A percentile compares a stretch with the other conserved stretches of the same genome.
Evolutionary conservation across 2,329 filamentous ascomycete species (phyloP).

Genomic region (Cytospora piceicola): DNA sequence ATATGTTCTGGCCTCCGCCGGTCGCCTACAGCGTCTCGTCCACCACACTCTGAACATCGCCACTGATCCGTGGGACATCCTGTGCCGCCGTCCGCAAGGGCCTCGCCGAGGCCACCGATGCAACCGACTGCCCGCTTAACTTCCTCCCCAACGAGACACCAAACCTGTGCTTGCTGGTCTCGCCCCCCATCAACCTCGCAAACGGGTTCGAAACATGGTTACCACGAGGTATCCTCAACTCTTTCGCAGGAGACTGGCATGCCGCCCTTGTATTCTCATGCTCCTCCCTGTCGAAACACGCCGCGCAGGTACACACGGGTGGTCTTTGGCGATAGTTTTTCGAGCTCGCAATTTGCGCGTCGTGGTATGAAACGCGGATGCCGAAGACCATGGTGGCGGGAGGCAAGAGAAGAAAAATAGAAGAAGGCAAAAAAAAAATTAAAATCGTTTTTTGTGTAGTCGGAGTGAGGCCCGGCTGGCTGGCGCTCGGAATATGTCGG

Average conservation of each 20-base stretch:
- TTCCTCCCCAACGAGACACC: slow-evolving; percentile 11
- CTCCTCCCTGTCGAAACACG: slow-evolving; percentile 23
- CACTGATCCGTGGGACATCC: background rate
- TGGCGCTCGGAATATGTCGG: slow-evolving; percentile 12
- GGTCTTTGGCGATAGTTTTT: slow-evolving; percentile 12
- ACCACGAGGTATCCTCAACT: background rate
- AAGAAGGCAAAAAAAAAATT: too few relatives aligned
- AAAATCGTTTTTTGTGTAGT: background rate
- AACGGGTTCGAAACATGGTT: slow-evolving; percentile 3
- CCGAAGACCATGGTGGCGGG: slow-evolving; percentile 24
- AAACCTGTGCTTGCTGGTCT: background rate
- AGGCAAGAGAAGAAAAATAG: background rate
- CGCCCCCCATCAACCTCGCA: background rate
- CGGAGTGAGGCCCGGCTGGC: background rate
- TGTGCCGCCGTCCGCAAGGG: slow-evolving; percentile 17
- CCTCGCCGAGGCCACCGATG: slow-evolving; percentile 18
- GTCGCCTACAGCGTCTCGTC: background rate
- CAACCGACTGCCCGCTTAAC: slow-evolving; percentile 18
- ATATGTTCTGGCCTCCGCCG: background rate
- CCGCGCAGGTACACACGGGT: slow-evolving; percentile 25
- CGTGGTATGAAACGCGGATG: slow-evolving; percentile 26
- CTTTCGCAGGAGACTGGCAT: slow-evolving; percentile 21
- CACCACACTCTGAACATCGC: background rate
- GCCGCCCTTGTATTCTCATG: slow-evolving; percentile 9
- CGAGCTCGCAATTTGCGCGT: slow-evolving; percentile 19